phyloP scores from a whole-genome alignment of 345 rosid genomes.

The Toxicodendron radicans region DNA sequence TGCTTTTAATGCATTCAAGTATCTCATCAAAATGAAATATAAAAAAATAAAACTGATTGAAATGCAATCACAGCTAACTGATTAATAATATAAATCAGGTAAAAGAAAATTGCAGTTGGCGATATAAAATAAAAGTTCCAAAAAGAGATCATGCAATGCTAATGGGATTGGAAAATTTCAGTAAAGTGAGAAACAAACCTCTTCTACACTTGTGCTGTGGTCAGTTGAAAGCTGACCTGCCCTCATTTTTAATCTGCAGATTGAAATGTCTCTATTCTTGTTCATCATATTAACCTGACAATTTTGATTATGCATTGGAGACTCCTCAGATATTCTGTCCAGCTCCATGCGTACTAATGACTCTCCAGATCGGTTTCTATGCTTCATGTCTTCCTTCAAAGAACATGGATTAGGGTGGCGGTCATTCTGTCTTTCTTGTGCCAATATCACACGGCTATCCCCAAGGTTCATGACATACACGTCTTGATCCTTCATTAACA shows the following conservation, averaged over 20 bases:
- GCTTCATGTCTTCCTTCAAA: slow-evolving; percentile 63
- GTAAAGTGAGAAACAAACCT: slow-evolving; percentile 45
- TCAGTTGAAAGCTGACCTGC: slow-evolving; percentile 96
- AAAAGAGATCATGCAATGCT: slow-evolving; percentile 1
- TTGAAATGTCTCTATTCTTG: slow-evolving; percentile 82
- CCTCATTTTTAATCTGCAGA: slow-evolving; percentile 86
- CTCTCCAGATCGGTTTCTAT: slow-evolving; percentile 79
- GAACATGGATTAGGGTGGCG: slow-evolving; percentile 61
- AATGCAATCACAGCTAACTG: neutral
- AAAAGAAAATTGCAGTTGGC: neutral
- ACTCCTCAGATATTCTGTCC: slow-evolving; percentile 95
- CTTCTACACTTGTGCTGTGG: slow-evolving; percentile 85
- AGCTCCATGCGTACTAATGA: slow-evolving; percentile 88
- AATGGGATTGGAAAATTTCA: slow-evolving; percentile 12
- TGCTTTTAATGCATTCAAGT: slow-evolving; percentile 7
- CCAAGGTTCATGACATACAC: slow-evolving; percentile 98
- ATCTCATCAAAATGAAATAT: neutral
- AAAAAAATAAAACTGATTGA: neutral
- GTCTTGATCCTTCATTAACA: slow-evolving; percentile 97
- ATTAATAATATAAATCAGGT: neutral
- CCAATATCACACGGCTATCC: slow-evolving; percentile 86
- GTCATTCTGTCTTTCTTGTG: slow-evolving; percentile 85
- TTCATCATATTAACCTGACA: slow-evolving; percentile 68
- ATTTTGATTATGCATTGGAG: slow-evolving; percentile 80
- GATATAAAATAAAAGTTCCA: neutral